Percentiles rank a stretch among this genome's conserved stretches.
Conservation (phyloP, 2,329 filamentous ascomycete species). For the Xylariaceae sp. region DNA sequence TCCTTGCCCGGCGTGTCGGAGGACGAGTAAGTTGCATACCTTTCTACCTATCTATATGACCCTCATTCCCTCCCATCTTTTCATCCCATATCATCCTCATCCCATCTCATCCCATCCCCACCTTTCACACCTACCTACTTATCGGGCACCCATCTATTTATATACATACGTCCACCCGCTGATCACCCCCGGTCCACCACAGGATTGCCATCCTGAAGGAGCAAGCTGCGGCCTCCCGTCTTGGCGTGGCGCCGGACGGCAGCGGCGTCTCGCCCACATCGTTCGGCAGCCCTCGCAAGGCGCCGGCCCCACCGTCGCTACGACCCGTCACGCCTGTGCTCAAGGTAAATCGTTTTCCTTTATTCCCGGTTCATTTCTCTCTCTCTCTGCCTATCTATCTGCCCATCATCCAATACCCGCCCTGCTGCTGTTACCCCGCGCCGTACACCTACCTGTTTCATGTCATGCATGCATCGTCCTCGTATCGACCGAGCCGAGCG, state of each 20-base stretch:
- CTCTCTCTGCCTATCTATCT: too few species aligned
- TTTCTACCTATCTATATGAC: too few species aligned
- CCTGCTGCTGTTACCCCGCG: too few species aligned
- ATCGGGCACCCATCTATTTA: conserved; percentile 6
- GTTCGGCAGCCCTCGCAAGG: conserved; percentile 30
- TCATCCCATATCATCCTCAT: conserved; percentile 2
- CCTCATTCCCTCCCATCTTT: conserved; percentile 2
- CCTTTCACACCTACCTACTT: not conserved
- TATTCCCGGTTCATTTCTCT: too few species aligned
- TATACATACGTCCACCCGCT: too few species aligned
- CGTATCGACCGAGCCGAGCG: too few species aligned
- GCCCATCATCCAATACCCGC: too few species aligned
- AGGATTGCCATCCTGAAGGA: conserved; percentile 55
- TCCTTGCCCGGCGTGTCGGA: conserved; percentile 58
- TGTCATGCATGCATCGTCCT: too few species aligned
- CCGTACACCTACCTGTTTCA: too few species aligned
- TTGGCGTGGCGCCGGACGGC: conserved; percentile 46
- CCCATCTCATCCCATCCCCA: not conserved
- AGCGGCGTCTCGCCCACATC: conserved; percentile 22
- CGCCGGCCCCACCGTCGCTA: conserved; percentile 28
- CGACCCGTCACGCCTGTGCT: conserved; percentile 23
- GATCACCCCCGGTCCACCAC: not conserved
- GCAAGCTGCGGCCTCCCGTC: conserved; percentile 53
- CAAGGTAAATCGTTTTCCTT: conserved; percentile 21
- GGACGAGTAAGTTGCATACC: conserved; percentile 63